Evolutionary conservation across 345 rosid species (phyloP).

Genomic region (Salix udensis): DNA sequence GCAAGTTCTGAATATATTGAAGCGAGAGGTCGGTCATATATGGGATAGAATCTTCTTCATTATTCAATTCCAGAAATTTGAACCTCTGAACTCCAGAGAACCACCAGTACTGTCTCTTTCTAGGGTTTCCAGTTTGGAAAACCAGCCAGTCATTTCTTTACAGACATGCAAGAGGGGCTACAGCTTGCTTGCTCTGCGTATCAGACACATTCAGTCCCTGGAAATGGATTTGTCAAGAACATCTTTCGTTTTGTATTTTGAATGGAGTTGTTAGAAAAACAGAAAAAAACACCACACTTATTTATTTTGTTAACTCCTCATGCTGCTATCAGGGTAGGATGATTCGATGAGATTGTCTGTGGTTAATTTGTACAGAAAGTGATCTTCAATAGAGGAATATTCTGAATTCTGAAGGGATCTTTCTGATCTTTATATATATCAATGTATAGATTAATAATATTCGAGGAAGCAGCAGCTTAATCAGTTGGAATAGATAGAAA

Average conservation of each 20-base stretch:
- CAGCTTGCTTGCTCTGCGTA: no score
- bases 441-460: no score
- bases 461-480: not conserved
- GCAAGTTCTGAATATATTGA: not conserved
- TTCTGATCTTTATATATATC: not conserved
- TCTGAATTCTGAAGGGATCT: not conserved
- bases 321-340: no score
- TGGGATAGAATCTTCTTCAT: constrained; percentile 31
- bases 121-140: not conserved
- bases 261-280: no score
- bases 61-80: constrained; percentile 7
- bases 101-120: not conserved
- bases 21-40: not conserved
- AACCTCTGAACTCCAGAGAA: not conserved
- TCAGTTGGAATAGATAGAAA: not conserved
- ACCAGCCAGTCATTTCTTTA: not conserved
- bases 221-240: not conserved
- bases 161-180: not conserved
- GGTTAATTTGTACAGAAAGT: not conserved
- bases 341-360: no score
- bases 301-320: no score
- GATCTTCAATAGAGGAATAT: not conserved
- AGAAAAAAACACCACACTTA: no score
- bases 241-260: no score
- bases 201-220: not conserved